Conservation (phyloP, 345 rosid species). For the Dipteronia dyeriana region DNA sequence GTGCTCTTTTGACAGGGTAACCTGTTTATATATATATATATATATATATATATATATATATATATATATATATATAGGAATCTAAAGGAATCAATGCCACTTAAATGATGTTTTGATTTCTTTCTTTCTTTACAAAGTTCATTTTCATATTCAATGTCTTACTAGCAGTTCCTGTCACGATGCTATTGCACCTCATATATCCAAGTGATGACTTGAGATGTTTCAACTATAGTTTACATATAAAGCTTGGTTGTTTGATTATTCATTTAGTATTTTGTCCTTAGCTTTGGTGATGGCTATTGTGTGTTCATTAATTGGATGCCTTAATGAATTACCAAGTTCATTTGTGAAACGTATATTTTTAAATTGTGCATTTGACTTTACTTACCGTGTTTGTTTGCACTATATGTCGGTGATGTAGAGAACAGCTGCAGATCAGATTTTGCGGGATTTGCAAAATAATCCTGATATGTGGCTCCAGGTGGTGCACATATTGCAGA, state of each 20-base stretch:
- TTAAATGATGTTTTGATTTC: not conserved
- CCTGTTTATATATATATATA: not conserved
- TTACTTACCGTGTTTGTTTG: constrained; percentile 10
- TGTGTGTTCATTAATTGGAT: not conserved
- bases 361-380: not conserved
- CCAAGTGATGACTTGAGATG: not conserved
- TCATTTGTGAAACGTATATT: constrained; percentile 6
- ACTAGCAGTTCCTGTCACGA: not conserved
- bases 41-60: too few relatives aligned
- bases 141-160: not conserved
- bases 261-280: not conserved
- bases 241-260: not conserved
- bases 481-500: constrained; percentile 88
- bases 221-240: not conserved
- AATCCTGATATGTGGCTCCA: constrained; percentile 99
- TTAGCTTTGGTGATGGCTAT: not conserved
- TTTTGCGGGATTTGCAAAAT: constrained; percentile 92
- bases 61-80: too few relatives aligned
- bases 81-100: not conserved
- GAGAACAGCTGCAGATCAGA: constrained; percentile 96
- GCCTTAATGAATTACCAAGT: not conserved
- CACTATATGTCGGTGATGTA: constrained; percentile 31
- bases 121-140: not conserved
- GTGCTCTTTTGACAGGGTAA: not conserved
- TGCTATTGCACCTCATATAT: not conserved